These are phyloP conservation scores for Daldinia grandis DNA, from an alignment of 495 filamentous ascomycete genomes.

Conservation along the genomic window DNA sequence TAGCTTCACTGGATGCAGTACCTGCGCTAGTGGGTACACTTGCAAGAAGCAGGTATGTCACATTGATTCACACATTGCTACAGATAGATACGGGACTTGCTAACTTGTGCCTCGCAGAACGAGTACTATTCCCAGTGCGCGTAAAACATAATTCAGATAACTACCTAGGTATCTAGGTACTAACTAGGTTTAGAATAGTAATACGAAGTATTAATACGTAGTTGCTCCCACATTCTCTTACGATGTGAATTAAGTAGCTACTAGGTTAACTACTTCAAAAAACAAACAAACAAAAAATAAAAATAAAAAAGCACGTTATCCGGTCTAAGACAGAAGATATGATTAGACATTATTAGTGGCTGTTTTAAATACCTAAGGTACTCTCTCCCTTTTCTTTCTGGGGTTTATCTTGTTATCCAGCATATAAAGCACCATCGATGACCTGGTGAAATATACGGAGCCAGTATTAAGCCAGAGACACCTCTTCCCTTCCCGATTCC, in stretches of 20 bases:
- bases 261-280: too few species aligned
- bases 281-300: too few species aligned
- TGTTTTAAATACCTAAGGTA: not conserved
- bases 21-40: constrained; percentile 53
- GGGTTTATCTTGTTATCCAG: not conserved
- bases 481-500: too few species aligned
- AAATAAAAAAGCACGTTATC: too few species aligned
- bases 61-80: not conserved
- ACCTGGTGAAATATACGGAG: too few species aligned
- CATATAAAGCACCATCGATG: not conserved
- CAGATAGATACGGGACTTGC: not conserved
- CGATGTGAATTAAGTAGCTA: not conserved
- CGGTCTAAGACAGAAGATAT: too few species aligned
- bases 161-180: not conserved
- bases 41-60: constrained; percentile 46
- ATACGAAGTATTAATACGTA: not conserved
- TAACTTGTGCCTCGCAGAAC: constrained; percentile 19
- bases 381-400: not conserved
- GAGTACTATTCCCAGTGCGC: constrained; percentile 42
- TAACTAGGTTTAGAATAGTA: not conserved
- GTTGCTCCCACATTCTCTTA: not conserved
- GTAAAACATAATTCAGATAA: not conserved
- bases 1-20: constrained; percentile 58
- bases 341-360: not conserved
- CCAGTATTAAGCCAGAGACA: too few species aligned